phyloP scores from a whole-genome alignment of 768 basidiomycete genomes.

The Phlebiopsis gigantea region DNA sequence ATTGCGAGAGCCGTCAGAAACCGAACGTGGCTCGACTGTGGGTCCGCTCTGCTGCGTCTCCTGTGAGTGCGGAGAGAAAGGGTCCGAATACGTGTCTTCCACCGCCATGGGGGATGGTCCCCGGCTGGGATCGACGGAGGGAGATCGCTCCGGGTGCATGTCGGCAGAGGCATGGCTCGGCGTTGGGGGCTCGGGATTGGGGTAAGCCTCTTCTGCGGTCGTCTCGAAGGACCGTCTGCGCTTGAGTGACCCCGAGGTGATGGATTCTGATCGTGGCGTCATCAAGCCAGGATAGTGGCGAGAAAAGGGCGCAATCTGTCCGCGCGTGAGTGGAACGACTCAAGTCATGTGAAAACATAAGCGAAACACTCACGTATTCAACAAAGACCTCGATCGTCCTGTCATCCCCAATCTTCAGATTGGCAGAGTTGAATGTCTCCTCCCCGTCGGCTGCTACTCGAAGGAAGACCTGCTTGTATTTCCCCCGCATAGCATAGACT shows the following conservation, averaged over 20 bases:
- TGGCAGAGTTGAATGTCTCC: constrained; percentile 47
- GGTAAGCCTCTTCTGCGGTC: neutral
- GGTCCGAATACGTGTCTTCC: neutral
- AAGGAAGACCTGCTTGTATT: constrained; percentile 65
- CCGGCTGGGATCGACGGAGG: neutral
- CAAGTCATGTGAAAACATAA: neutral
- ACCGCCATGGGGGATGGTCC: neutral
- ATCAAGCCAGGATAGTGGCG: neutral
- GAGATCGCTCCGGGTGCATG: neutral
- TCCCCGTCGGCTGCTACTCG: constrained; percentile 51
- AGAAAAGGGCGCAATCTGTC: neutral
- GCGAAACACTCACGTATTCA: constrained; percentile 36
- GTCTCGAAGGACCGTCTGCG: neutral
- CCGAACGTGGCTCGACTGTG: too few species aligned
- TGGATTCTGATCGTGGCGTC: neutral
- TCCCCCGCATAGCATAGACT: constrained; percentile 60
- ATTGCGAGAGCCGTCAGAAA: too few species aligned
- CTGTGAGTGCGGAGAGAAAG: too few species aligned
- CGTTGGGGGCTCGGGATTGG: neutral
- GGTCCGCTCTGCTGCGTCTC: too few species aligned
- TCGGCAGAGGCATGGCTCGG: neutral
- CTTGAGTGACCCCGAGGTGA: neutral
- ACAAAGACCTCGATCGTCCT: constrained; percentile 54
- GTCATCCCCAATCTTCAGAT: constrained; percentile 48
- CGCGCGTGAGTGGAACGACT: neutral